Percentiles rank a stretch among this genome's conserved stretches.
phyloP scores from a whole-genome alignment of 192 early-diverging fungal genomes.

The Linnemannia schmuckeri region DNA sequence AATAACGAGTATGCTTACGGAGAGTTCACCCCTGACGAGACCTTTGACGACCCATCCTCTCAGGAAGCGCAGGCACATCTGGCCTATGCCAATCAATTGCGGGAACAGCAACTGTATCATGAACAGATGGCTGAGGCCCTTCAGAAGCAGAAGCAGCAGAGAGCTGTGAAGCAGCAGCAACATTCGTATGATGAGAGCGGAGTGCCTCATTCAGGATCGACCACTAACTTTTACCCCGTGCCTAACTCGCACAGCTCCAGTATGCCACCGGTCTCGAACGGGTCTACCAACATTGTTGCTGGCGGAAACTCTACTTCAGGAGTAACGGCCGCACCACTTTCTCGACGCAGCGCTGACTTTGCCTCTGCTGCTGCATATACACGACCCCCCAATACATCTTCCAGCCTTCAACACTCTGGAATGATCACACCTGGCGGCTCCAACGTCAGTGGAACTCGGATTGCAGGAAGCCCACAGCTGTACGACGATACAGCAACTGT shows the following conservation, averaged over 20 bases:
- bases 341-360: background rate
- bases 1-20: conserved; percentile 24
- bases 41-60: conserved; percentile 43
- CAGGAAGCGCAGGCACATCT: conserved; percentile 46
- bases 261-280: background rate
- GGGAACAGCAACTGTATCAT: conserved; percentile 50
- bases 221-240: conserved; percentile 27
- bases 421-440: conserved; percentile 41
- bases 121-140: conserved; percentile 49
- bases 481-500: conserved; percentile 12
- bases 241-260: conserved; percentile 18
- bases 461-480: conserved; percentile 29
- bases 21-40: conserved; percentile 28
- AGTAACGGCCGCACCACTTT: background rate
- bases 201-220: conserved; percentile 37
- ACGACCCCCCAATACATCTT: background rate
- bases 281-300: background rate
- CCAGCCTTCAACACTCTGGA: conserved; percentile 11
- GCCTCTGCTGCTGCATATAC: background rate
- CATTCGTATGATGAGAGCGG: background rate
- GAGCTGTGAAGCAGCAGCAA: conserved; percentile 12
- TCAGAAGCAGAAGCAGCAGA: conserved; percentile 41
- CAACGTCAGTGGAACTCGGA: background rate
- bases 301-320: background rate
- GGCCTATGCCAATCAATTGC: conserved; percentile 47